These are phyloP conservation scores for Mycena rosella DNA, from an alignment of 768 basidiomycete genomes.

Conservation along the genomic window DNA sequence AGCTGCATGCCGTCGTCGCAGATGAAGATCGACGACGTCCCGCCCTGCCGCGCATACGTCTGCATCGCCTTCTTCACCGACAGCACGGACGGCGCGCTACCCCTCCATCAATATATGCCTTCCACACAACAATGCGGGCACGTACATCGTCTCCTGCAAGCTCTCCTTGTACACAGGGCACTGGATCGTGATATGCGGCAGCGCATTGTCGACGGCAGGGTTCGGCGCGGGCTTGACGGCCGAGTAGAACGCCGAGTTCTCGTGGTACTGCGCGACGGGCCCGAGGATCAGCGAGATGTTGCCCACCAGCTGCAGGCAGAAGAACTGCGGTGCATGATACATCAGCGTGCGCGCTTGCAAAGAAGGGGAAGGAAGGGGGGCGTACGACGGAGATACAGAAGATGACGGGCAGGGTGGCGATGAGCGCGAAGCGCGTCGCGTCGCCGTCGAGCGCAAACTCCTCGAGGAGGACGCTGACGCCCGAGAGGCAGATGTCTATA, in stretches of 20 bases:
- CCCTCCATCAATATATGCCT: constrained; percentile 17
- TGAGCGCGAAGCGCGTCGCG: constrained; percentile 72
- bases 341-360: not conserved
- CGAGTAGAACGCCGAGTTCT: constrained; percentile 88
- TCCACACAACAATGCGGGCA: constrained; percentile 22
- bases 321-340: constrained; percentile 65
- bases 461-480: constrained; percentile 68
- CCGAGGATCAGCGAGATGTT: constrained; percentile 78
- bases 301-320: constrained; percentile 77
- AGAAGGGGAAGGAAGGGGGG: constrained; percentile 16
- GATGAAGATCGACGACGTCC: constrained; percentile 82
- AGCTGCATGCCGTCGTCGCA: constrained; percentile 89
- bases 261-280: constrained; percentile 87
- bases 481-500: constrained; percentile 72
- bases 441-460: constrained; percentile 78
- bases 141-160: constrained; percentile 79
- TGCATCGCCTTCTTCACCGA: constrained; percentile 89
- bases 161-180: constrained; percentile 92
- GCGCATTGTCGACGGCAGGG: constrained; percentile 73
- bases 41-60: constrained; percentile 88
- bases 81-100: constrained; percentile 77
- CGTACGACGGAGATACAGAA: constrained; percentile 83
- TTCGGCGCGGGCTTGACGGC: constrained; percentile 76
- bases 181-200: constrained; percentile 86
- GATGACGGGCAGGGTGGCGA: constrained; percentile 75